Evolutionary conservation across 2,329 filamentous ascomycete species (phyloP), one percentile per base, ranked within the genome.

Genomic region (Saccharata proteae): DNA sequence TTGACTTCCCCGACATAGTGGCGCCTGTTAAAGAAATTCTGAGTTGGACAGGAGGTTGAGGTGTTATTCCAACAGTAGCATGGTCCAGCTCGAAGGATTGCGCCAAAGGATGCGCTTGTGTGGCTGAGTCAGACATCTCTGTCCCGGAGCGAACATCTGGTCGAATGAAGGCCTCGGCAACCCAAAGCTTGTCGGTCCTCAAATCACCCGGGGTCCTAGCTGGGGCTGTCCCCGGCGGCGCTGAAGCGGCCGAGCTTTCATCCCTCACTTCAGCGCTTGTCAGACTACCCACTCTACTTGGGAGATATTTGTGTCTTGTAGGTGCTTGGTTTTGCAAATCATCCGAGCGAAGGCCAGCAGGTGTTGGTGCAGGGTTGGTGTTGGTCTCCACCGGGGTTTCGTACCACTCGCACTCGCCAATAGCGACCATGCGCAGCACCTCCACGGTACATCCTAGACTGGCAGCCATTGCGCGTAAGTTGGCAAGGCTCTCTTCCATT

Each of bases 1-100:
- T 92, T 1, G 88, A 93, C 54, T 98, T 98, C 1, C 90, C 90
- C 26, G 83, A 90, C 27, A 79, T 83, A 7, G 85, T 93, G 6
- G 86, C 80, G 0, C 90, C 90, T 1, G 82, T 85, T 30, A 98
- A 64, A 2, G 86, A 93, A 15, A 96, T 68, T 14, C 86, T 77
- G 26, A 96, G 62, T 52, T 96, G 86, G 37, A 85, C 44, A 9
- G 30, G 35, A 13, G 28, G 33, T 5, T 38, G 29, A n/a, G n/a
- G n/a, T n/a, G n/a, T n/a, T n/a, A n/a, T n/a, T n/a, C n/a, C n/a
- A n/a, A n/a, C n/a, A n/a, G n/a, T n/a, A n/a, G n/a, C n/a, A 14
- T 33, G 37, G 12, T 39, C 21, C 14, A 40, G 39, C 11, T 35
- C 31, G 5, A 24, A 25, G 17, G 31, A 15, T 16, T 23, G 33